phyloP scores from a whole-genome alignment of 2,329 filamentous ascomycete species.

The Pseudogymnoascus sp. region DNA sequence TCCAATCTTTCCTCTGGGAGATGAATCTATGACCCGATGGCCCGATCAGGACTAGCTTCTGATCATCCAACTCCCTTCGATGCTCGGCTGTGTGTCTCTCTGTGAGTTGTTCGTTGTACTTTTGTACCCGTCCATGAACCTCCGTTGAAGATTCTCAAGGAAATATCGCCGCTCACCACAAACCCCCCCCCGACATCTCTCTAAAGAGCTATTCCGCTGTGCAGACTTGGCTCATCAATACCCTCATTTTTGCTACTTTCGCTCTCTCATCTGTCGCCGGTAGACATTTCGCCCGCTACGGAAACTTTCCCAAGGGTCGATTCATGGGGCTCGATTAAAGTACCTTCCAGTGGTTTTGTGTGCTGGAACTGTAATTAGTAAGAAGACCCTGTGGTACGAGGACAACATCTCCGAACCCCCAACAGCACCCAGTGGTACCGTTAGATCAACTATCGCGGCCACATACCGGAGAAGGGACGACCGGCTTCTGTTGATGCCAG shows the following conservation, averaged over 20 bases:
- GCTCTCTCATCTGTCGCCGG: neutral
- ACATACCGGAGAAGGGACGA: neutral
- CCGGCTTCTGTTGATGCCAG: neutral
- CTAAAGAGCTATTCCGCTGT: neutral
- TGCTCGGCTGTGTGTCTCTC: neutral
- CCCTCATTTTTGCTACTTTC: neutral
- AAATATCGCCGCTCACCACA: neutral
- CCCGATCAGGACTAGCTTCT: neutral
- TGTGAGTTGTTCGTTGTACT: constrained; percentile 5
- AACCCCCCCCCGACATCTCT: neutral
- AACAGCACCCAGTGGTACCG: neutral
- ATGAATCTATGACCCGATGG: neutral
- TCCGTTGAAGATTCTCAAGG: neutral
- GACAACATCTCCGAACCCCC: neutral
- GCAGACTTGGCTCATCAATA: neutral
- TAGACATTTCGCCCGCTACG: neutral
- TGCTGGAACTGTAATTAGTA: constrained; percentile 2
- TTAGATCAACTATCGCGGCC: neutral
- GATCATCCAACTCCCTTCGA: neutral
- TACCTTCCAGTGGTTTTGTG: neutral
- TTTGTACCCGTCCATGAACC: constrained; percentile 1
- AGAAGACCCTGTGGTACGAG: constrained; percentile 4
- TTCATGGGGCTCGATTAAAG: constrained; percentile 6
- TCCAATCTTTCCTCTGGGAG: neutral
- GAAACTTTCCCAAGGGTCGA: neutral